Evolutionary conservation across 371 early-diverging fungal genomes (phyloP).

Genomic region (Coemansia sp.): DNA sequence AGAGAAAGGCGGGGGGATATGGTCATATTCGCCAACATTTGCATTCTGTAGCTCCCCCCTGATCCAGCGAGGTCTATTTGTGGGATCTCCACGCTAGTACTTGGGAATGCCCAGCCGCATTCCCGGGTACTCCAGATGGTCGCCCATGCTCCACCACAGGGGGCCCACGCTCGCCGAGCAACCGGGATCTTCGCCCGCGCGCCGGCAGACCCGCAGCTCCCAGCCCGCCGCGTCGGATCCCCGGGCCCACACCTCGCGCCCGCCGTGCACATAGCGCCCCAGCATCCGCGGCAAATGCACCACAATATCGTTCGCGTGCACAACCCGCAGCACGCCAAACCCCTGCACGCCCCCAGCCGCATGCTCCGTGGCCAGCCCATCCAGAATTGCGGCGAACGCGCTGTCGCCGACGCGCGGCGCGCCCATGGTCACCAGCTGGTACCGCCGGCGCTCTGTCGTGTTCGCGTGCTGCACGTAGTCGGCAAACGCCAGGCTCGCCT

Average conservation of each 20-base stretch:
- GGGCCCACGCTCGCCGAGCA: constrained; percentile 24
- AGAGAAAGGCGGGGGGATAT: no score
- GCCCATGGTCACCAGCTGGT: constrained; percentile 29
- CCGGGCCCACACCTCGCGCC: constrained; percentile 29
- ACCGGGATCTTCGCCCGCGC: constrained; percentile 5
- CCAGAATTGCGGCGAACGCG: constrained; percentile 11
- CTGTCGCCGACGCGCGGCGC: constrained; percentile 39
- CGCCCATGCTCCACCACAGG: constrained; percentile 22
- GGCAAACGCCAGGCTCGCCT: constrained; percentile 26
- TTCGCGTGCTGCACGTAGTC: constrained; percentile 3
- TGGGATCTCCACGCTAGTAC: not conserved
- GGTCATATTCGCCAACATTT: no score
- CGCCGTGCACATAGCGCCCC: constrained; percentile 23
- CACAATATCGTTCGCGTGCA: constrained; percentile 30
- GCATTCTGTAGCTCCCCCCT: no score
- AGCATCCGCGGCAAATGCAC: constrained; percentile 24
- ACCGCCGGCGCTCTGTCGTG: not conserved
- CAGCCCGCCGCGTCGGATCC: not conserved
- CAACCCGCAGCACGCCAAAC: constrained; percentile 13
- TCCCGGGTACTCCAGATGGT: constrained; percentile 39
- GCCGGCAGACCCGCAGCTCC: constrained; percentile 9
- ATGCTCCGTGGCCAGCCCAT: not conserved
- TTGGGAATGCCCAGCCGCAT: constrained; percentile 15
- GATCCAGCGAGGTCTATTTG: no score
- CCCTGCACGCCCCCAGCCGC: not conserved